Base-by-base conservation (phyloP, 768 basidiomycete genomes). In the Russula olivacea region DNA sequence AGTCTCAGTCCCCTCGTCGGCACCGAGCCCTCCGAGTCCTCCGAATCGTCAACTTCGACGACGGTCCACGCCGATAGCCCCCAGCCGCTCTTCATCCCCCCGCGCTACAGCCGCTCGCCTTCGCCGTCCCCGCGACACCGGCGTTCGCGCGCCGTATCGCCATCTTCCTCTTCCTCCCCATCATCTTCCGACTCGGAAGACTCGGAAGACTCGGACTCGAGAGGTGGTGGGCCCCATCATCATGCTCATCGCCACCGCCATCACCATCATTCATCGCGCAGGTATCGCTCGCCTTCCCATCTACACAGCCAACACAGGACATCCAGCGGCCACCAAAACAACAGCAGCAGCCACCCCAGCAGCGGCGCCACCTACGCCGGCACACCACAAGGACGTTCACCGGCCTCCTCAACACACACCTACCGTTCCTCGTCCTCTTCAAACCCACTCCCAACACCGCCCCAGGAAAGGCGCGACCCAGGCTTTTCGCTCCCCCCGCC, bases 131-230 rank as follows among this genome's bases (percentile, higher is more conserved):
- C 59, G 54, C 73, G 25, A 4, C 69, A 65, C 21, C 69, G 66
- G 61, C 76, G 78, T 61, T 64, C 77, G 15, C 84, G 87, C 23
- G 71, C 73, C 43, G 85, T 87, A 4, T 83, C 77, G 64, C 89
- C 88, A 17, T 25, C 58, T 10, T 55, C 63, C 1, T 60, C 55
- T 2, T n/a, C 61, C 14, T 50, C 61, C 1, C 41, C 48, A 4
- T 15, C 15, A 3, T 59, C 63, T 4, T 64, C 63, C 6, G 63
- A 64, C 53, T 64, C 63, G 17, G 58, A 63, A 6, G 49, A 36
- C 3, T 45, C 28, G 7, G 17, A 17, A 8, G n/a, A 38, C 34
- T 41, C 30, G 15, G 23, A 28, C 23, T 2, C 30, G 12, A 38
- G 48, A 7, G 11, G 21, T 17, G n/a, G 21, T 36, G 36, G 36